Evolutionary conservation across 257 asterid species (phyloP).

Genomic region (Handroanthus guayacan): DNA sequence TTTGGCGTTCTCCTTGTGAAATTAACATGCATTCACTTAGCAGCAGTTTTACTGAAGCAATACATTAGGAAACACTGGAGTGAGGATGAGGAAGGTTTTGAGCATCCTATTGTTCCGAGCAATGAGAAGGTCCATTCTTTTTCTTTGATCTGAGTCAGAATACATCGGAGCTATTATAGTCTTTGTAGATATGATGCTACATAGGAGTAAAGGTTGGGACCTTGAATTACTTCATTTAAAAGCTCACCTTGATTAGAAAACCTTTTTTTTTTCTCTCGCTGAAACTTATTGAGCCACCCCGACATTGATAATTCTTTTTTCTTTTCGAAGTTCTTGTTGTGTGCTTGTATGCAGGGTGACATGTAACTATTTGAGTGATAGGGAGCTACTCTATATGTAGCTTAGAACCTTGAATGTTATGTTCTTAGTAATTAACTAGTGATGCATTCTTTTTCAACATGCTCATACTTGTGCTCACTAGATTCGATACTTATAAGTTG

Average conservation of each 20-base stretch:
- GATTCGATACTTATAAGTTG: constrained; percentile 29
- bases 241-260: background rate
- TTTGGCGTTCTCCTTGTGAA: constrained; percentile 39
- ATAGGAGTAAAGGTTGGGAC: constrained; percentile 29
- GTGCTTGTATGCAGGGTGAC: constrained; percentile 6
- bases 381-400: constrained; percentile 4
- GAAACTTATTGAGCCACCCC: constrained; percentile 9
- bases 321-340: background rate
- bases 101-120: constrained; percentile 81
- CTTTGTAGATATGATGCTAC: constrained; percentile 18
- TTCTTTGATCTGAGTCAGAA: constrained; percentile 26
- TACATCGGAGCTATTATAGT: background rate
- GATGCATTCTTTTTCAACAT: background rate
- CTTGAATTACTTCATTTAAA: constrained; percentile 11
- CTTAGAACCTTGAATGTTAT: constrained; percentile 15
- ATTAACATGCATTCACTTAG: constrained; percentile 79
- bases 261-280: background rate
- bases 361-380: background rate
- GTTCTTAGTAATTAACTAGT: background rate
- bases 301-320: background rate
- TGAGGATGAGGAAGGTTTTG: constrained; percentile 83
- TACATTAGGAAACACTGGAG: constrained; percentile 88
- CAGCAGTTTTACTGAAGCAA: constrained; percentile 94
- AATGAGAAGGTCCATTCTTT: constrained; percentile 71
- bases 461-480: background rate